A percentile compares a stretch with the other conserved stretches of the same genome.
Evolutionary conservation across 495 filamentous ascomycete species (phyloP).

Genomic region (Penicillium cinerascens): DNA sequence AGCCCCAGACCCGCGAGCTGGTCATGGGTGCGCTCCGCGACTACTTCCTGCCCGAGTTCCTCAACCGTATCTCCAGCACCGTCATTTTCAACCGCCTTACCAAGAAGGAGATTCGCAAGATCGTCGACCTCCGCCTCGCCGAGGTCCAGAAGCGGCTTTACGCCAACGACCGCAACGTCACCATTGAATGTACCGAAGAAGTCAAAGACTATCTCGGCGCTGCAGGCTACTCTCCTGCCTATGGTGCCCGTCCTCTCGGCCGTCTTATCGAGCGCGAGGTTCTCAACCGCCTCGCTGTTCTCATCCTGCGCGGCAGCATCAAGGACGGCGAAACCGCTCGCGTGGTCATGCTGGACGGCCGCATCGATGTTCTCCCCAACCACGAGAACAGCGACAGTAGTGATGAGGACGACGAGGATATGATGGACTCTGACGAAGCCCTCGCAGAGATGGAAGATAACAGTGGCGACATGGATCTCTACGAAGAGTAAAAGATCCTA

Average conservation of each 20-base stretch:
- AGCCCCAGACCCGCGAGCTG: conserved; percentile 78
- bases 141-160: conserved; percentile 89
- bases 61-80: conserved; percentile 90
- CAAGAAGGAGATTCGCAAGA: conserved; percentile 81
- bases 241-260: conserved; percentile 84
- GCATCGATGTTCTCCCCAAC: conserved; percentile 77
- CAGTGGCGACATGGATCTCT: conserved; percentile 69
- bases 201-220: conserved; percentile 87
- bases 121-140: conserved; percentile 83
- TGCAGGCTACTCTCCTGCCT: conserved; percentile 88
- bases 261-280: conserved; percentile 95
- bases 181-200: conserved; percentile 68
- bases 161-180: conserved; percentile 76
- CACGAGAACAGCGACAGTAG: conserved; percentile 58
- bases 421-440: conserved; percentile 66
- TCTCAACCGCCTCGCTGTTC: conserved; percentile 83
- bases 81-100: conserved; percentile 99
- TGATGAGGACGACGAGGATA: conserved; percentile 64
- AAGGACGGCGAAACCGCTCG: conserved; percentile 78
- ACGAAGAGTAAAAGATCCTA: conserved; percentile 55
- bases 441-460: conserved; percentile 61
- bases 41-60: conserved; percentile 97
- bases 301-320: conserved; percentile 81
- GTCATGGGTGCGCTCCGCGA: conserved; percentile 85
- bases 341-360: conserved; percentile 72